phyloP scores from a whole-genome alignment of 345 rosid species.

The thale cress (Arabidopsis thaliana) region DNA sequence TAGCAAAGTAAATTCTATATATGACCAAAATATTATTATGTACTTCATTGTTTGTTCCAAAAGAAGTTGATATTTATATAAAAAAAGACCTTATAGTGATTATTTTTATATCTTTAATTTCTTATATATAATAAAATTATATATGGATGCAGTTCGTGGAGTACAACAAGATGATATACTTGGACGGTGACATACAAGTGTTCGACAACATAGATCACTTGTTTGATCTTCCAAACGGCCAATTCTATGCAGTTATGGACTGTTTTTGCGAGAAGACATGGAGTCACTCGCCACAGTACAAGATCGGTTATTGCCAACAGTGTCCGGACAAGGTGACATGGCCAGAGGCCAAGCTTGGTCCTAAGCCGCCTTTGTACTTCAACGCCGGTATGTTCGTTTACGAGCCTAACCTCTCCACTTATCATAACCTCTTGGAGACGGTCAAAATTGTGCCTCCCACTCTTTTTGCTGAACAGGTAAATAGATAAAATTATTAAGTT shows the following conservation, averaged over 20 bases:
- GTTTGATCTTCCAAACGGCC: slow-evolving; percentile 63
- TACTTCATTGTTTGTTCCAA: too few relatives aligned
- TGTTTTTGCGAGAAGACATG: slow-evolving; percentile 82
- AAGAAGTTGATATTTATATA: too few relatives aligned
- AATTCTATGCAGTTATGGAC: slow-evolving; percentile 72
- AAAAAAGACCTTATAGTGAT: too few relatives aligned
- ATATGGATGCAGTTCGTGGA: slow-evolving; percentile 62
- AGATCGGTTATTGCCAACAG: slow-evolving; percentile 83
- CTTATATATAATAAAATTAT: not conserved
- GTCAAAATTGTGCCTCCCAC: slow-evolving; percentile 58
- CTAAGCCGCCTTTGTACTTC: slow-evolving; percentile 72
- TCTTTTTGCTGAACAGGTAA: slow-evolving; percentile 81
- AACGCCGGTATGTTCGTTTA: slow-evolving; percentile 82
- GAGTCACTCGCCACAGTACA: slow-evolving; percentile 65
- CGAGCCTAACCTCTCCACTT: slow-evolving; percentile 57
- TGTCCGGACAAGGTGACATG: slow-evolving; percentile 66
- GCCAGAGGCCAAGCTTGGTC: slow-evolving; percentile 58
- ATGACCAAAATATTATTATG: too few relatives aligned
- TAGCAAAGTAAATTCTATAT: too few relatives aligned
- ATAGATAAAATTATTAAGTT: not conserved
- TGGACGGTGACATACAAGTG: slow-evolving; percentile 81
- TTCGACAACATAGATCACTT: slow-evolving; percentile 75
- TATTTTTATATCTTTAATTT: too few relatives aligned
- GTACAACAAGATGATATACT: slow-evolving; percentile 70
- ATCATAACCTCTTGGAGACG: slow-evolving; percentile 52